Percentiles rank a stretch among this genome's conserved stretches.
Conservation (phyloP, 2,329 filamentous ascomycete species). For the Paecilomyces formosus region DNA sequence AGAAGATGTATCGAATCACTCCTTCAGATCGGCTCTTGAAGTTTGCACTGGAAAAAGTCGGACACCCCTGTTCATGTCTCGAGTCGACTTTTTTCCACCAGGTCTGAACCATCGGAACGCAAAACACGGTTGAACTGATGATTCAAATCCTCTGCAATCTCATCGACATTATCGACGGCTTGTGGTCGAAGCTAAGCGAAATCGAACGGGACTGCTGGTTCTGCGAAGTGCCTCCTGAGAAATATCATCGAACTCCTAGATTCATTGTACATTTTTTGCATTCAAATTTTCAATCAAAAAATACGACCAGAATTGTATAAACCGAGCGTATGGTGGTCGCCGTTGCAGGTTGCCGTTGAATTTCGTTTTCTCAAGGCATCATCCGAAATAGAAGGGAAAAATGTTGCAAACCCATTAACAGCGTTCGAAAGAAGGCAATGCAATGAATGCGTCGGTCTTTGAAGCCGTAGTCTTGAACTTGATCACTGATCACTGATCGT, state of each 20-base stretch:
- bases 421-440: conserved; percentile 36
- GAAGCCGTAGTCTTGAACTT: conserved; percentile 40
- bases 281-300: conserved; percentile 70
- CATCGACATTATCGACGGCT: conserved; percentile 46
- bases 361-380: conserved; percentile 45
- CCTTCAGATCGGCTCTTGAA: conserved; percentile 47
- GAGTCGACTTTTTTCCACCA: conserved; percentile 47
- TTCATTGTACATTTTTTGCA: conserved; percentile 63
- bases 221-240: conserved; percentile 46
- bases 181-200: conserved; percentile 53
- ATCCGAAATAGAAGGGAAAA: conserved; percentile 28
- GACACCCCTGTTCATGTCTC: conserved; percentile 50
- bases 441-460: conserved; percentile 37
- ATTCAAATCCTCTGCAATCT: conserved; percentile 49
- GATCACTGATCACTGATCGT: conserved; percentile 1
- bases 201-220: conserved; percentile 56
- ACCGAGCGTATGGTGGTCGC: conserved; percentile 46
- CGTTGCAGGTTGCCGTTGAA: conserved; percentile 28
- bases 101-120: conserved; percentile 42
- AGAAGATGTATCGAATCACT: conserved; percentile 17
- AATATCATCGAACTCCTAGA: conserved; percentile 61
- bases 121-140: conserved; percentile 42
- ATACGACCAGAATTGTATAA: conserved; percentile 69
- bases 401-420: conserved; percentile 41
- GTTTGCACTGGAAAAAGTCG: conserved; percentile 43